Base-by-base conservation (phyloP, 306 rosid species). In the Trichosanthes truncata region DNA sequence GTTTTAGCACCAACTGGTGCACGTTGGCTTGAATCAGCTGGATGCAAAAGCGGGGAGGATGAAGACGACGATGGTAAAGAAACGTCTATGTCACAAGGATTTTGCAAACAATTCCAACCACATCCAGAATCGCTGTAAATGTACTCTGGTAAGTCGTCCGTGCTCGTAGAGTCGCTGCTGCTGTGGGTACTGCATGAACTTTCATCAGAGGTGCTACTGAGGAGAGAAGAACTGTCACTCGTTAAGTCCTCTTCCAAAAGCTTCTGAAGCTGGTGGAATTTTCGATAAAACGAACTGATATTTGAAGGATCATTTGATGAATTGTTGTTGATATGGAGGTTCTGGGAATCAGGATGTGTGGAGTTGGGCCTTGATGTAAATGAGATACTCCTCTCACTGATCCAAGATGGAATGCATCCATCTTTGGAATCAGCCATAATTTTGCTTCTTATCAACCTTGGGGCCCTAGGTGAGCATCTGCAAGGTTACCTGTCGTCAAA, bases 401-500 rank as follows among this genome's bases (percentile, higher is more conserved):
- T 81, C 86, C 83, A 80, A 53, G 90, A 81, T 41, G 89, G 83
- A 26, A 68, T 78, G 48, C 78, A 83, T 84, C 84, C 82, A 10
- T 72, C 71, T 81, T 80, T 91, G 33, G 86, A 83, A 79, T 93
- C 97, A 76, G 87, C 84, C n/a, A 72, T 62, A 23, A 84, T 81
- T 79, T 33, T 83, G 83, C 73, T 89, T 84, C 96, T 86, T 18
- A 91, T 86, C 82, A 85, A 86, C 83, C 88, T 90, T 14, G 97
- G 99, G 80, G 93, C 90, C 89, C 97, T 91, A 10, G 97, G 97
- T 4, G 91, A 93, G 87, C 97, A 91, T 87, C 99, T 95, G 79
- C 75, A n/a, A 46, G 61, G 60, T 49, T 49, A 74, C 17, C 56
- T 14, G 38, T 74, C 60, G 61, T 45, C 73, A 59, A 77, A 33